A percentile compares a stretch with the other conserved stretches of the same genome.
These are phyloP conservation scores for Ephemerocybe angulata DNA, from an alignment of 768 basidiomycete species.

Conservation along the genomic window DNA sequence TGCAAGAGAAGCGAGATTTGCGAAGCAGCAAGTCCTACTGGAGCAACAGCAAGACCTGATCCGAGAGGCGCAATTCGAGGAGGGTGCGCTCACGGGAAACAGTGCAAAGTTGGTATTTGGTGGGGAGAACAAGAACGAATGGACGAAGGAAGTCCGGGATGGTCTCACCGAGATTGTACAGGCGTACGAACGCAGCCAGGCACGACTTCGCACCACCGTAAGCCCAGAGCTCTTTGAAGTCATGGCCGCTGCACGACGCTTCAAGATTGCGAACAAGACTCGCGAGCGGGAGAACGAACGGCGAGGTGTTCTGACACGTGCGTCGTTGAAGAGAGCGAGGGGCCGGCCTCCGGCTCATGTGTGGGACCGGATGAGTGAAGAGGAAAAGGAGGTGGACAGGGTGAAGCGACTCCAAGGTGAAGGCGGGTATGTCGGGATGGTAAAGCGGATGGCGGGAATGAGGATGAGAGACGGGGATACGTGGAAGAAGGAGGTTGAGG, in stretches of 20 bases:
- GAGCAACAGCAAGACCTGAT: conserved; percentile 29
- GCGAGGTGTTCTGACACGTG: conserved; percentile 53
- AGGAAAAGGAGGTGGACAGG: conserved; percentile 45
- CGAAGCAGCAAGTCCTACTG: conserved; percentile 26
- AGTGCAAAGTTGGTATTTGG: conserved; percentile 16
- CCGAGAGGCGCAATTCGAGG: conserved; percentile 36
- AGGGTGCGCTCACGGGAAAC: conserved; percentile 12
- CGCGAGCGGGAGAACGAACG: conserved; percentile 57
- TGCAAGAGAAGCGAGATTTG: conserved; percentile 41
- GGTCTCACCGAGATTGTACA: conserved; percentile 27
- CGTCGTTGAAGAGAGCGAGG: conserved; percentile 44
- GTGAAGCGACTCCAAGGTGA: conserved; percentile 53
- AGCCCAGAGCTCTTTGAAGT: conserved; percentile 45
- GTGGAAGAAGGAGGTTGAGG: conserved; percentile 29
- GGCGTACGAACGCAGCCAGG: conserved; percentile 36
- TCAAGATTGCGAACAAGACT: conserved; percentile 64
- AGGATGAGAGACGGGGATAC: conserved; percentile 40
- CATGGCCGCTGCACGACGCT: conserved; percentile 54
- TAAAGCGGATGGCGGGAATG: conserved; percentile 56
- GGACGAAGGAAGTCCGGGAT: conserved; percentile 35
- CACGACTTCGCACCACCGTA: conserved; percentile 41
- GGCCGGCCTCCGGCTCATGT: conserved; percentile 65
- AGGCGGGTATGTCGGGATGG: conserved; percentile 66
- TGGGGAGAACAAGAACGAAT: conserved; percentile 5
- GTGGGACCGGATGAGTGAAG: conserved; percentile 46